Evolutionary conservation across 805 yeast genomes (phyloP), one percentile per base, ranked within the genome.

Genomic region (Myxozyma vanderwaltii): DNA sequence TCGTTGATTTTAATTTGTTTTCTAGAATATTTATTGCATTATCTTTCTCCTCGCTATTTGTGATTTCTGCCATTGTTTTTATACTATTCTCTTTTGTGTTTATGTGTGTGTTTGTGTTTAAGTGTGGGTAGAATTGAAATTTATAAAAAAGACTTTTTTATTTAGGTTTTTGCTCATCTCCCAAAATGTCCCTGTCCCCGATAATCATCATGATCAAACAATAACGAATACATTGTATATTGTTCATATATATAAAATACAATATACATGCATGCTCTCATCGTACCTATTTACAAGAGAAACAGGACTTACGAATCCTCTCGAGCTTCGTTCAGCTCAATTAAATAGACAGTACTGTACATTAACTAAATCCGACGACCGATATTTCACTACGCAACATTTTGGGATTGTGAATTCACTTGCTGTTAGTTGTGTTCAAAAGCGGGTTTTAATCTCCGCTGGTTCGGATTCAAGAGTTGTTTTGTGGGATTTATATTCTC

Each of bases 391-490:
- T 6, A 56, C 55, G 3, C 54, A 65, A 21, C 74, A 72, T 51
- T 54, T 55, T 6, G 77, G 77, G 3, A 83, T 89, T 0, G 82
- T 88, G 24, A 87, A 86, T 64, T 73, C 86, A 2, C 71, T 88
- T 4, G 80, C 85, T 0, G 66, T 87, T 17, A 94, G 88, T 56
- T 64, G 67, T 6, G 67, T 70, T 1, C 50, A 17, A n/a, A 77
- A 77, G 3, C 69, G 74, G 48, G 85, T 72, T 61, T 65, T 88
- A 63, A 71, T 89, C 4, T 83, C 90, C 29, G 96, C 91, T 0
- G 83, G 88, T 19, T 88, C 88, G 1, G 92, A 88, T 68, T 82
- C 89, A 0, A 76, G 84, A 2, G 76, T 89, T 13, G 82, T 82
- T 56, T 61, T 89, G 27, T 89, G 92, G 91, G 88, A 86, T 61